A percentile compares a stretch with the other conserved stretches of the same genome.
phyloP scores from a whole-genome alignment of 2,329 filamentous ascomycete species.

The Talaromyces funiculosus region DNA sequence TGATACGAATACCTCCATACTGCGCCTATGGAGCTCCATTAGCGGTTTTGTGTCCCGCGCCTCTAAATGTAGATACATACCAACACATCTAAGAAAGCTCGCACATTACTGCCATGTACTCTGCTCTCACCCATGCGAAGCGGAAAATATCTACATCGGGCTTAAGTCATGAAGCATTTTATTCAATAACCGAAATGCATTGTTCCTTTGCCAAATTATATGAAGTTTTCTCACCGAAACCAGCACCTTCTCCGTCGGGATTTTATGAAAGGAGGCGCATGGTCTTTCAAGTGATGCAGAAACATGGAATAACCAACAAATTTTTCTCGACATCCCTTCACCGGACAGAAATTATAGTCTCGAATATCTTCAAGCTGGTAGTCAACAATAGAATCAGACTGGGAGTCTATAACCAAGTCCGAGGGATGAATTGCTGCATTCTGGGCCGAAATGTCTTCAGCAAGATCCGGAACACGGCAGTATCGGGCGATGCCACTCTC shows the following conservation, averaged over 20 bases:
- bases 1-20: no score
- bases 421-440: neutral
- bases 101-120: neutral
- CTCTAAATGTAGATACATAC: no score
- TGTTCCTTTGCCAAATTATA: neutral
- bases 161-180: neutral
- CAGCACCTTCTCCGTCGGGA: slow-evolving; percentile 4
- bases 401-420: neutral
- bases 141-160: neutral
- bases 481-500: neutral
- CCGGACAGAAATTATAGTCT: slow-evolving; percentile 6
- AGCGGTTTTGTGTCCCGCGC: no score
- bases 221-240: neutral
- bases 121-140: neutral
- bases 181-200: neutral
- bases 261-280: slow-evolving; percentile 1
- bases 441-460: slow-evolving; percentile 6
- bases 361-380: neutral
- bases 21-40: no score
- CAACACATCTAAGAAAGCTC: no score
- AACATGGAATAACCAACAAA: slow-evolving; percentile 3
- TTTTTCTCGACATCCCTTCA: neutral
- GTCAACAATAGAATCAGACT: neutral
- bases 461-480: slow-evolving; percentile 4
- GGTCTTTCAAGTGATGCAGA: slow-evolving; percentile 3